These are phyloP conservation scores for Solidago caesia DNA, from an alignment of 129 eudicot genomes.

Conservation along the genomic window DNA sequence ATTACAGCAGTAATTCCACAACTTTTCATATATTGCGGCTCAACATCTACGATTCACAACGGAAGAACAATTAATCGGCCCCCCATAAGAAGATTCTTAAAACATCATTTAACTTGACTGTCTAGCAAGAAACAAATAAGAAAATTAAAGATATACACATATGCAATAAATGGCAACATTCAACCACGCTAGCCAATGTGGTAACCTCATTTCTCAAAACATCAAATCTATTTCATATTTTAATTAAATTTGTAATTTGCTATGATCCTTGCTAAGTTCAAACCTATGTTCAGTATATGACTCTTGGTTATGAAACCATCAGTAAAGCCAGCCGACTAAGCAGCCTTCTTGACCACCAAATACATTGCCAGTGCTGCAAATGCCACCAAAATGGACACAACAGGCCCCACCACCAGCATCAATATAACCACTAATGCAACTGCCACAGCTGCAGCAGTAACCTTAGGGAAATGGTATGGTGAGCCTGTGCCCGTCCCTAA, in stretches of 20 bases:
- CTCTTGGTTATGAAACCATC: slow-evolving; percentile 62
- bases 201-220: too few relatives aligned
- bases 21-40: background rate
- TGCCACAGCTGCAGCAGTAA: slow-evolving; percentile 61
- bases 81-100: too few relatives aligned
- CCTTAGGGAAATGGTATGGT: slow-evolving; percentile 52
- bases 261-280: slow-evolving; percentile 38
- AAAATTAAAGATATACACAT: too few relatives aligned
- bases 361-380: slow-evolving; percentile 49
- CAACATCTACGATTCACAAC: too few relatives aligned
- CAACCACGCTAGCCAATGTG: too few relatives aligned
- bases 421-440: slow-evolving; percentile 66
- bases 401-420: slow-evolving; percentile 57
- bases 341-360: slow-evolving; percentile 50
- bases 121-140: too few relatives aligned
- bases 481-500: slow-evolving; percentile 73
- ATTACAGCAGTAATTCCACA: background rate
- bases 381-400: slow-evolving; percentile 69
- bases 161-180: too few relatives aligned
- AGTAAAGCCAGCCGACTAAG: slow-evolving; percentile 55
- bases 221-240: background rate
- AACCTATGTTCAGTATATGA: slow-evolving; percentile 63
- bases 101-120: too few relatives aligned
- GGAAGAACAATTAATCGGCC: too few relatives aligned
- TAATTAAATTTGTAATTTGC: slow-evolving; percentile 21